Percentiles rank a stretch among this genome's conserved stretches.
These are phyloP conservation scores for Russula virescens DNA, from an alignment of 768 basidiomycete genomes.

Conservation along the genomic window DNA sequence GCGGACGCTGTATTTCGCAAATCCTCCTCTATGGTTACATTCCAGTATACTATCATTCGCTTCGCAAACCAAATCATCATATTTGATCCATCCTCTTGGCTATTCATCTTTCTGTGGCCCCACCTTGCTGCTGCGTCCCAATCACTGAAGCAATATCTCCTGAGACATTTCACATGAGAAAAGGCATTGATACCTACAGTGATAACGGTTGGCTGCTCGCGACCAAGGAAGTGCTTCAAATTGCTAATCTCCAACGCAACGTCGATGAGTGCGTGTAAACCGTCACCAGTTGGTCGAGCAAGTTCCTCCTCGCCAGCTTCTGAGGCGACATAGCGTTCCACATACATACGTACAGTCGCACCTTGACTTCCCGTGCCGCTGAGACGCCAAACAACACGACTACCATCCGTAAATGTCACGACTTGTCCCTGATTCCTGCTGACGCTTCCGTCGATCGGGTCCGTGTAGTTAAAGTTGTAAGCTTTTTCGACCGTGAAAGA, in stretches of 20 bases:
- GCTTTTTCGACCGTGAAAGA: slow-evolving; percentile 73
- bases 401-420: slow-evolving; percentile 86
- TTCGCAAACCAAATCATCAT: neutral
- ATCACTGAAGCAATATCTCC: neutral
- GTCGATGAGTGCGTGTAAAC: slow-evolving; percentile 91
- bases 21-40: neutral
- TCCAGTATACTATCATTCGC: neutral
- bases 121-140: neutral
- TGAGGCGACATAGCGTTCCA: slow-evolving; percentile 83
- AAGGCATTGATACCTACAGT: slow-evolving; percentile 37
- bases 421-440: slow-evolving; percentile 96
- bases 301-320: slow-evolving; percentile 65
- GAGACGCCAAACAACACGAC: slow-evolving; percentile 90
- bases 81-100: neutral
- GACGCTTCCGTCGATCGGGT: slow-evolving; percentile 94
- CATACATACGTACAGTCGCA: slow-evolving; percentile 93
- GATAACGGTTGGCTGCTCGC: slow-evolving; percentile 94
- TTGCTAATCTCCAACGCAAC: slow-evolving; percentile 84
- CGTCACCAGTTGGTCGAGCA: slow-evolving; percentile 74
- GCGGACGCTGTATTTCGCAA: neutral
- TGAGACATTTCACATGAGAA: neutral
- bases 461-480: slow-evolving; percentile 92
- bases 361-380: slow-evolving; percentile 96
- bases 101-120: neutral
- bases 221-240: slow-evolving; percentile 77